These are phyloP conservation scores for Arachnopeziza araneosa DNA, from an alignment of 2,329 filamentous ascomycete genomes.

Conservation along the genomic window DNA sequence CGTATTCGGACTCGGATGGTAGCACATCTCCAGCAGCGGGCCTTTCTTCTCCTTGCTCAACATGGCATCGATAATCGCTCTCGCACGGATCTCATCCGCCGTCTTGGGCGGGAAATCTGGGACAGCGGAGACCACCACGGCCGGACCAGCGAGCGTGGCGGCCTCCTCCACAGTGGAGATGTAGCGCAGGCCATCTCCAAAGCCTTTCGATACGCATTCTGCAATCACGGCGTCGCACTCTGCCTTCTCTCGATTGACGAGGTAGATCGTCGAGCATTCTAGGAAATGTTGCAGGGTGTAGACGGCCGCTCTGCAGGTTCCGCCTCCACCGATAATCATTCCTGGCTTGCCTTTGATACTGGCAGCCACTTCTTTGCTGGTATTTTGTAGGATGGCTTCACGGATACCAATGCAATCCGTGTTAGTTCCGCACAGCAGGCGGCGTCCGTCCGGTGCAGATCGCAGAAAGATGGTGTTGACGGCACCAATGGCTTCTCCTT, in stretches of 20 bases:
- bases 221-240: slow-evolving; percentile 63
- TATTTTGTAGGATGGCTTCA: slow-evolving; percentile 61
- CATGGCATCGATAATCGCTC: slow-evolving; percentile 36
- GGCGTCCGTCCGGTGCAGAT: slow-evolving; percentile 30
- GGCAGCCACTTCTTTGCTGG: slow-evolving; percentile 36
- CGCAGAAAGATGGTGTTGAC: slow-evolving; percentile 74
- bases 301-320: slow-evolving; percentile 70
- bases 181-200: slow-evolving; percentile 52
- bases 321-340: slow-evolving; percentile 71
- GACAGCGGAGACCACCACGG: slow-evolving; percentile 55
- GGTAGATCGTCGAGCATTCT: slow-evolving; percentile 62
- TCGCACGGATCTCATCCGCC: slow-evolving; percentile 50
- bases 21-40: slow-evolving; percentile 29
- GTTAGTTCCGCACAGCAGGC: slow-evolving; percentile 65
- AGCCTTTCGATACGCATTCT: slow-evolving; percentile 46
- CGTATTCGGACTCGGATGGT: slow-evolving; percentile 26
- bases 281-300: slow-evolving; percentile 70
- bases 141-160: slow-evolving; percentile 54
- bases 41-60: slow-evolving; percentile 32
- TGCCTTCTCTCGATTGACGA: slow-evolving; percentile 65
- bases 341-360: slow-evolving; percentile 56
- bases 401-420: slow-evolving; percentile 76
- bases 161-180: slow-evolving; percentile 59
- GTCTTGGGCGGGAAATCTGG: slow-evolving; percentile 53
- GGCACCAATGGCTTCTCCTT: slow-evolving; percentile 68